These are phyloP conservation scores for Malania oleifera DNA, from an alignment of 164 flowering plant genomes.

Conservation along the genomic window DNA sequence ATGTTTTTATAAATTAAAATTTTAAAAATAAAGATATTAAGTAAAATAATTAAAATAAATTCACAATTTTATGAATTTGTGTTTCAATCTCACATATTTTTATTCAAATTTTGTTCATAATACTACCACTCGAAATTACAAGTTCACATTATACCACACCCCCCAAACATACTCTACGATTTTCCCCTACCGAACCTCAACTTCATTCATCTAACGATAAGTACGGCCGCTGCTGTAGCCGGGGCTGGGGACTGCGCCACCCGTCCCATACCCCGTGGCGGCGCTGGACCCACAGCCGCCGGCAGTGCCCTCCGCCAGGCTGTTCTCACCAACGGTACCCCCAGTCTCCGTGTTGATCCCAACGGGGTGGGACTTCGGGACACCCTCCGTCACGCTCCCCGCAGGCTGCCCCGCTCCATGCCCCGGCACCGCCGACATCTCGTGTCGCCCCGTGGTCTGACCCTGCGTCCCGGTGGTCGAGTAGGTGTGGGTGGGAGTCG, in stretches of 20 bases:
- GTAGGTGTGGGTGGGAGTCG: constrained; percentile 5
- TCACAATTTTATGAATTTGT: too few species aligned
- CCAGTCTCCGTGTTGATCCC: constrained; percentile 32
- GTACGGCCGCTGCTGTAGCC: constrained; percentile 9
- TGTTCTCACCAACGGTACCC: constrained; percentile 26
- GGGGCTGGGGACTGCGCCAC: constrained; percentile 3
- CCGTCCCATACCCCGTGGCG: constrained; percentile 20
- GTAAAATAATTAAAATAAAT: too few species aligned
- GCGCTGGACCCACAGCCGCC: too few species aligned
- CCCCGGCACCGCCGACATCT: constrained; percentile 53
- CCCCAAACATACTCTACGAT: too few species aligned
- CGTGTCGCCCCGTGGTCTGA: constrained; percentile 30
- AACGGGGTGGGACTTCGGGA: constrained; percentile 32
- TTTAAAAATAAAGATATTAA: too few species aligned
- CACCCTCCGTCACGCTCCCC: constrained; percentile 36
- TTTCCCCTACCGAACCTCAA: too few species aligned
- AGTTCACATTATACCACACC: too few species aligned
- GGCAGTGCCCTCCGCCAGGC: constrained; percentile 23
- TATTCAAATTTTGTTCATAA: too few species aligned
- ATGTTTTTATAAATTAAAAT: too few species aligned
- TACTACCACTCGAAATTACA: too few species aligned
- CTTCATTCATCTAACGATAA: constrained; percentile 12
- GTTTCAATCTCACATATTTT: too few species aligned
- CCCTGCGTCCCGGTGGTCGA: constrained; percentile 36
- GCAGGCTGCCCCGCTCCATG: constrained; percentile 47